Percentiles rank a stretch among this genome's conserved stretches.
phyloP scores from a whole-genome alignment of 768 basidiomycete species.

The Dendrothele bispora region DNA sequence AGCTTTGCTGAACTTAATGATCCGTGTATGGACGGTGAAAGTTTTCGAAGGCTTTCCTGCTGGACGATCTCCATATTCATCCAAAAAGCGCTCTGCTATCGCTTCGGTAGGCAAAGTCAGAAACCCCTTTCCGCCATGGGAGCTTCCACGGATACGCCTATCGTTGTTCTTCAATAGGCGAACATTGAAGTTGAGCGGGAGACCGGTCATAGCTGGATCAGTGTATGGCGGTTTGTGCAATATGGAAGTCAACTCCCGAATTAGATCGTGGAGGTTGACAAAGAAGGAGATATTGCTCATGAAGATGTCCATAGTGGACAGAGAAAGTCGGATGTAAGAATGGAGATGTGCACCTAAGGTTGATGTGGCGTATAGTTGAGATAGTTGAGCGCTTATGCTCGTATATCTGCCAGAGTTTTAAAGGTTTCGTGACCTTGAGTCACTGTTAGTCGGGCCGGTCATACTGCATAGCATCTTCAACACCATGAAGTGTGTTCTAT shows the following conservation, averaged over 20 bases:
- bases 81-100: slow-evolving; percentile 46
- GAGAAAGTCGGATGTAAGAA: no score
- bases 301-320: slow-evolving; percentile 16
- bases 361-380: no score
- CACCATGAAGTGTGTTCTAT: no score
- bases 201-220: slow-evolving; percentile 14
- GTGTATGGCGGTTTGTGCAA: slow-evolving; percentile 46
- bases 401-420: no score
- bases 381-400: no score
- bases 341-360: no score
- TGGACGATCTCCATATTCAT: slow-evolving; percentile 32
- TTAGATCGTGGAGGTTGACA: slow-evolving; percentile 15
- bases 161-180: slow-evolving; percentile 41
- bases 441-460: no score
- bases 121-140: slow-evolving; percentile 41
- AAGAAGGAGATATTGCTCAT: slow-evolving; percentile 23
- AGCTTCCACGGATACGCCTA: slow-evolving; percentile 11
- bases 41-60: slow-evolving; percentile 5
- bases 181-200: slow-evolving; percentile 53
- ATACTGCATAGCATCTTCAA: no score
- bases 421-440: no score
- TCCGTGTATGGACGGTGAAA: slow-evolving; percentile 29
- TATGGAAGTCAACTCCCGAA: slow-evolving; percentile 35
- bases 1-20: slow-evolving; percentile 33
- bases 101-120: slow-evolving; percentile 45